Conservation (phyloP, 2,329 filamentous ascomycete genomes). For the Akanthomyces dipterigenus region DNA sequence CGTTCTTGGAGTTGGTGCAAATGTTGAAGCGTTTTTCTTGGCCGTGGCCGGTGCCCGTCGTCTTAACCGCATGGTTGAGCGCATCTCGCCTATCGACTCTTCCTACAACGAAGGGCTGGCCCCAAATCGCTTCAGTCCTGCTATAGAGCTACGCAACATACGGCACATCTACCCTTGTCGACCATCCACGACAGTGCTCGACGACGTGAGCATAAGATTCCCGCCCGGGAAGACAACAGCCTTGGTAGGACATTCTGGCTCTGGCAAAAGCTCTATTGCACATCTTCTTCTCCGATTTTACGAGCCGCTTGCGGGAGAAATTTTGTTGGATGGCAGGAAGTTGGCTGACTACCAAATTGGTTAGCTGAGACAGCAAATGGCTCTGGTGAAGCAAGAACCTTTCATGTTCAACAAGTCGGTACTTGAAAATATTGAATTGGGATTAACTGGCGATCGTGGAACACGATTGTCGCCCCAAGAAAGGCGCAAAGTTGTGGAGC, state of each 20-base stretch:
- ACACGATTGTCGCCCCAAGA: not conserved
- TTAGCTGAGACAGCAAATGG: constrained; percentile 41
- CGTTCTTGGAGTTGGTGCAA: constrained; percentile 11
- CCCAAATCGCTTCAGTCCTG: constrained; percentile 18
- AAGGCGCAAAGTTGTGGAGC: not conserved
- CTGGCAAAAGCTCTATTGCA: constrained; percentile 44
- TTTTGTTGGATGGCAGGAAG: constrained; percentile 30
- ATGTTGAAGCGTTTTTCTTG: constrained; percentile 24
- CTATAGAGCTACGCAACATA: constrained; percentile 37
- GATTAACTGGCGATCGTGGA: constrained; percentile 31
- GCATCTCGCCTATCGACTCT: constrained; percentile 26
- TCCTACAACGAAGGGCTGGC: constrained; percentile 16
- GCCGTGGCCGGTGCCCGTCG: constrained; percentile 27
- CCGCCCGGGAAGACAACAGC: constrained; percentile 40
- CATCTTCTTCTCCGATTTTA: constrained; percentile 49
- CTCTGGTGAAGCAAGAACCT: constrained; percentile 41
- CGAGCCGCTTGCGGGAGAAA: constrained; percentile 33
- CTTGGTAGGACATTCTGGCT: constrained; percentile 46
- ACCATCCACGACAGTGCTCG: constrained; percentile 33
- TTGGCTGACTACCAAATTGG: constrained; percentile 33
- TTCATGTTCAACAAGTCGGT: constrained; percentile 32
- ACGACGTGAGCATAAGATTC: constrained; percentile 30
- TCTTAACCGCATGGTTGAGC: constrained; percentile 30
- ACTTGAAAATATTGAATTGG: constrained; percentile 16
- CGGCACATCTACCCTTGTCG: constrained; percentile 46